Conservation (phyloP, 1,284 basidiomycete species). For the Cryptococcus jaspeensis region DNA sequence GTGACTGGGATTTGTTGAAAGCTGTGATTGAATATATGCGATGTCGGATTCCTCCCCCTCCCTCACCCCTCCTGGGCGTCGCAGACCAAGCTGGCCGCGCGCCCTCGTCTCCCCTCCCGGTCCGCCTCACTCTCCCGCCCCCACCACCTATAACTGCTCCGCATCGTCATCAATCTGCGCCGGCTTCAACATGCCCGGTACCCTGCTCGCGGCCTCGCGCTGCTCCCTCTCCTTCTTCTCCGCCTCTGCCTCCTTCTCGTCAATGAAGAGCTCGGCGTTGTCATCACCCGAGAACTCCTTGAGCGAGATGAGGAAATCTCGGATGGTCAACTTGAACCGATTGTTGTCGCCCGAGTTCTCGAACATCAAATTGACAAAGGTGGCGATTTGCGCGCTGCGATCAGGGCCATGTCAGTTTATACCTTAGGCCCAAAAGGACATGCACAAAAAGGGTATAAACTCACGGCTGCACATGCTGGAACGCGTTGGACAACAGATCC, state of each 20-base stretch:
- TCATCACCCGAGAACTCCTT: slow-evolving; percentile 87
- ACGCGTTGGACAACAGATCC: slow-evolving; percentile 79
- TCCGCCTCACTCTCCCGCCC: not conserved
- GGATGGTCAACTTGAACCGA: slow-evolving; percentile 91
- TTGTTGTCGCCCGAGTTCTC: slow-evolving; percentile 86
- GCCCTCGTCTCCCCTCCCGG: not conserved
- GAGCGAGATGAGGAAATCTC: slow-evolving; percentile 74
- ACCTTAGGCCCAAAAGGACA: not conserved
- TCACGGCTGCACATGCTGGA: slow-evolving; percentile 83
- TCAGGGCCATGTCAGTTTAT: not conserved
- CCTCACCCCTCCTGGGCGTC: too few relatives aligned
- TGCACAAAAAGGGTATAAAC: slow-evolving; percentile 45
- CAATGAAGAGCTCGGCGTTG: slow-evolving; percentile 81
- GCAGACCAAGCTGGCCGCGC: not conserved
- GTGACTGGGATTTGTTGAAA: too few relatives aligned
- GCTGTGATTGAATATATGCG: too few relatives aligned
- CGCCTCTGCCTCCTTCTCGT: slow-evolving; percentile 90
- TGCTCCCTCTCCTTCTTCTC: slow-evolving; percentile 70
- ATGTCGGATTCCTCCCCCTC: too few relatives aligned
- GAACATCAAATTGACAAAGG: slow-evolving; percentile 77
- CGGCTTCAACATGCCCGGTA: slow-evolving; percentile 99
- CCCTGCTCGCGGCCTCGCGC: slow-evolving; percentile 82
- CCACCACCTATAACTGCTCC: slow-evolving; percentile 34
- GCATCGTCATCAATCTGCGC: slow-evolving; percentile 81
- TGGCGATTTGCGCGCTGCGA: slow-evolving; percentile 64